Evolutionary conservation across 2,329 filamentous ascomycete genomes (phyloP).

Genomic region (Fusarium sp.): DNA sequence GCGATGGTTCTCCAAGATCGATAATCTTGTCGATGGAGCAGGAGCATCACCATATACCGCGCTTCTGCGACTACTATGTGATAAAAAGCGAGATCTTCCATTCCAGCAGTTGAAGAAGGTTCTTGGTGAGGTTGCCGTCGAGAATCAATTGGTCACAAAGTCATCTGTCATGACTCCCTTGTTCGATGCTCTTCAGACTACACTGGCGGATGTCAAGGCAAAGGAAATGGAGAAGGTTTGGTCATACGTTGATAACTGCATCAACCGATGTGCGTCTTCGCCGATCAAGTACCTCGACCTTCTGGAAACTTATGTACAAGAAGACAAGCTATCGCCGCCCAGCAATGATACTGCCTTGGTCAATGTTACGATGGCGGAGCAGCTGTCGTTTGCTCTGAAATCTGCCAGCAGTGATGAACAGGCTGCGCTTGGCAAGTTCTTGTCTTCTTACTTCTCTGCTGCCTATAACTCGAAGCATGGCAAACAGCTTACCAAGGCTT

Average conservation of each 20-base stretch:
- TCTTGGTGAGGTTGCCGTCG: conserved; percentile 69
- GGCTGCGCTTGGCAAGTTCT: conserved; percentile 64
- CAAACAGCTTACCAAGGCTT: conserved; percentile 40
- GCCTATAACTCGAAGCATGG: conserved; percentile 64
- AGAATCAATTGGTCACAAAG: conserved; percentile 73
- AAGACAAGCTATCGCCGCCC: conserved; percentile 43
- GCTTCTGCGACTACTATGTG: conserved; percentile 64
- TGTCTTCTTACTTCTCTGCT: conserved; percentile 67
- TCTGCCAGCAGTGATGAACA: conserved; percentile 58
- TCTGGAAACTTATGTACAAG: conserved; percentile 60
- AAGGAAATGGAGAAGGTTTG: conserved; percentile 62
- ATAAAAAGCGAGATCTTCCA: conserved; percentile 45
- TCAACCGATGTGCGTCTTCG: conserved; percentile 77
- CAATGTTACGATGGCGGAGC: conserved; percentile 77
- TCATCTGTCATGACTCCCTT: conserved; percentile 61
- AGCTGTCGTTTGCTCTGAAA: conserved; percentile 76
- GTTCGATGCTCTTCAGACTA: conserved; percentile 50
- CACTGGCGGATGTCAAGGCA: conserved; percentile 27
- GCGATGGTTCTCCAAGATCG: conserved; percentile 87
- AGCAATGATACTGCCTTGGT: conserved; percentile 66
- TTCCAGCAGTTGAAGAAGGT: conserved; percentile 63
- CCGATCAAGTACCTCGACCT: conserved; percentile 87
- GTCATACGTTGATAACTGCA: conserved; percentile 84
- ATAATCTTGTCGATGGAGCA: conserved; percentile 62
- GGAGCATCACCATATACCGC: conserved; percentile 74